phyloP scores from a whole-genome alignment of 306 rosid species.

The Rubus parviflorus region DNA sequence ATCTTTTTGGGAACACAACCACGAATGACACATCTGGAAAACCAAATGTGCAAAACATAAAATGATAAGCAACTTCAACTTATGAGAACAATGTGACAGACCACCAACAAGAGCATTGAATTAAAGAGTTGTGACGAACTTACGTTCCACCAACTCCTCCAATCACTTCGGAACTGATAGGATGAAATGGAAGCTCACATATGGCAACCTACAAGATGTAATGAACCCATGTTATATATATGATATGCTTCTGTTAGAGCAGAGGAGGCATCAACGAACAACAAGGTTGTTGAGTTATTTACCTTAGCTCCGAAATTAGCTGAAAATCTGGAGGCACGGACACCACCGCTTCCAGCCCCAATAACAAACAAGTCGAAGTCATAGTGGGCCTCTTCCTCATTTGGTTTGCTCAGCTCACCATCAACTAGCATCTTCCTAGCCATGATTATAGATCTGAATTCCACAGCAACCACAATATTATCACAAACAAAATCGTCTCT shows the following conservation, averaged over 20 bases:
- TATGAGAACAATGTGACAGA: not conserved
- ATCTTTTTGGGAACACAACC: slow-evolving; percentile 99
- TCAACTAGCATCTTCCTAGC: slow-evolving; percentile 85
- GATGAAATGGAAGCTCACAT: slow-evolving; percentile 93
- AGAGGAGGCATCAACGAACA: not conserved
- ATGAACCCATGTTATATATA: not conserved
- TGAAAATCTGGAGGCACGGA: slow-evolving; percentile 88
- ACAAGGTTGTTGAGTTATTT: not conserved
- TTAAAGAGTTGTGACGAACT: slow-evolving; percentile 30
- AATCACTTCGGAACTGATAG: slow-evolving; percentile 74
- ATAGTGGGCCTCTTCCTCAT: slow-evolving; percentile 43
- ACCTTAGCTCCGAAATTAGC: slow-evolving; percentile 91
- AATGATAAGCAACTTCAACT: slow-evolving; percentile 18
- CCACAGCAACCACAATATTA: slow-evolving; percentile 9
- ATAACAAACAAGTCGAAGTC: slow-evolving; percentile 86
- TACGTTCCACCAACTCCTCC: slow-evolving; percentile 99
- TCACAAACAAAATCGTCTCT: not conserved
- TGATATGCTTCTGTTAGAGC: slow-evolving; percentile 1
- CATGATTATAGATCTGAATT: slow-evolving; percentile 39
- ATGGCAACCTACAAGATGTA: slow-evolving; percentile 63
- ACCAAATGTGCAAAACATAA: slow-evolving; percentile 21
- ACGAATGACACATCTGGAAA: slow-evolving; percentile 88
- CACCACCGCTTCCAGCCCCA: slow-evolving; percentile 99
- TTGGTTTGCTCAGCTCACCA: slow-evolving; percentile 49
- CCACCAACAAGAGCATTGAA: slow-evolving; percentile 10